Conservation (phyloP, 495 filamentous ascomycete species). For the Lepidopterella palustris region DNA sequence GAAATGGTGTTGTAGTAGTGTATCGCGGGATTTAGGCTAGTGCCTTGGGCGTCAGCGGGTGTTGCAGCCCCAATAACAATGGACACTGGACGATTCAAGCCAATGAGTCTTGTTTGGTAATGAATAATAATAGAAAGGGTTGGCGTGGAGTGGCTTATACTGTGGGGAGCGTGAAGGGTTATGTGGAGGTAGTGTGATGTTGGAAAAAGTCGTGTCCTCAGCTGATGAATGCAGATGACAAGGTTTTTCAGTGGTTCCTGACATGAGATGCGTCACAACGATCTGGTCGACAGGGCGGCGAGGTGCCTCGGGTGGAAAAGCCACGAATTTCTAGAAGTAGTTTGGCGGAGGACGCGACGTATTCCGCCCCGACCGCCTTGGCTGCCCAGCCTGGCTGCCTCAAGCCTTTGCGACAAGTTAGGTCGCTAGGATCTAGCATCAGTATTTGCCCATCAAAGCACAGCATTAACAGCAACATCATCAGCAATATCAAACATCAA, state of each 20-base stretch:
- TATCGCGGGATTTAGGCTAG: not conserved
- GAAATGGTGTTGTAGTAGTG: not conserved
- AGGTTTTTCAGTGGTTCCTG: not conserved
- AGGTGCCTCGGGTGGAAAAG: not conserved
- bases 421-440: no score
- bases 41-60: not conserved
- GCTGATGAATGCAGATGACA: not conserved
- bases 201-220: not conserved
- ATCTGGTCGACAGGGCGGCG: not conserved
- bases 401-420: no score
- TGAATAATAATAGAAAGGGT: not conserved
- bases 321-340: no score
- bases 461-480: not conserved
- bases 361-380: no score
- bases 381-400: no score
- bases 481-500: not conserved
- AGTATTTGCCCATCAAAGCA: not conserved
- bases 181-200: conserved; percentile 1
- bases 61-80: not conserved
- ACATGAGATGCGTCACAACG: not conserved
- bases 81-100: not conserved
- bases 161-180: no score
- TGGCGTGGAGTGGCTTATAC: no score
- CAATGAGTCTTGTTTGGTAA: not conserved
- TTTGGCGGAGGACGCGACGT: no score